These are phyloP conservation scores for Cadophora sp. DNA, from an alignment of 2,329 filamentous ascomycete genomes.

Conservation along the genomic window DNA sequence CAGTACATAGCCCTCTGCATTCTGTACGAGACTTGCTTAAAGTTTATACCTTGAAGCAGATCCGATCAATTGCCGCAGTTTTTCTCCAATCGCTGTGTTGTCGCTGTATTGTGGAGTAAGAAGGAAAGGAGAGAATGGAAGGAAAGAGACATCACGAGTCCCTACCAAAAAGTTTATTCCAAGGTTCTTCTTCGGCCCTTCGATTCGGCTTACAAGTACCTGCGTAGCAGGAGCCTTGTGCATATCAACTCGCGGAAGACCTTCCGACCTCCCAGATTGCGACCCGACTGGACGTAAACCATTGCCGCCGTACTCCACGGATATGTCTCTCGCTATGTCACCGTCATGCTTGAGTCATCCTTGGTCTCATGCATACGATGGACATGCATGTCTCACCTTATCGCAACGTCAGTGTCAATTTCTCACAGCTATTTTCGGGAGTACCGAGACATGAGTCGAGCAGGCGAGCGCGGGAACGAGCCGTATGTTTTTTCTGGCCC, in stretches of 20 bases:
- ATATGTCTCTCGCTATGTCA: neutral
- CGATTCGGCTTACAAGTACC: too few species aligned
- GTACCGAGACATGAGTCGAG: neutral
- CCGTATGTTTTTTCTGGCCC: neutral
- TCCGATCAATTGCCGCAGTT: neutral
- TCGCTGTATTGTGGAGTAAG: too few species aligned
- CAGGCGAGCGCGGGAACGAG: neutral
- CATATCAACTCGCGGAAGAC: neutral
- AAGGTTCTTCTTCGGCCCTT: too few species aligned
- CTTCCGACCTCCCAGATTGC: neutral
- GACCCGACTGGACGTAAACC: neutral
- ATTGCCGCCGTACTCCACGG: too few species aligned
- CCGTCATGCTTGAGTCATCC: conserved; percentile 3
- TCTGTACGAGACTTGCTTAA: neutral
- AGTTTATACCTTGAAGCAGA: neutral
- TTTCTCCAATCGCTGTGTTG: too few species aligned
- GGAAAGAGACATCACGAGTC: too few species aligned
- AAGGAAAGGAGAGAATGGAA: too few species aligned
- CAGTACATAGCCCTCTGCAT: neutral
- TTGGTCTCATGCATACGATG: too few species aligned
- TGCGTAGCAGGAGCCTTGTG: too few species aligned
- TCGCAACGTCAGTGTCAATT: neutral
- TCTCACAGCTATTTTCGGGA: neutral
- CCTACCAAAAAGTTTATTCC: too few species aligned
- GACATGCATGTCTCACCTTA: neutral